Base-by-base conservation (phyloP, 2,329 filamentous ascomycete species). In the Fusarium torulosum region DNA sequence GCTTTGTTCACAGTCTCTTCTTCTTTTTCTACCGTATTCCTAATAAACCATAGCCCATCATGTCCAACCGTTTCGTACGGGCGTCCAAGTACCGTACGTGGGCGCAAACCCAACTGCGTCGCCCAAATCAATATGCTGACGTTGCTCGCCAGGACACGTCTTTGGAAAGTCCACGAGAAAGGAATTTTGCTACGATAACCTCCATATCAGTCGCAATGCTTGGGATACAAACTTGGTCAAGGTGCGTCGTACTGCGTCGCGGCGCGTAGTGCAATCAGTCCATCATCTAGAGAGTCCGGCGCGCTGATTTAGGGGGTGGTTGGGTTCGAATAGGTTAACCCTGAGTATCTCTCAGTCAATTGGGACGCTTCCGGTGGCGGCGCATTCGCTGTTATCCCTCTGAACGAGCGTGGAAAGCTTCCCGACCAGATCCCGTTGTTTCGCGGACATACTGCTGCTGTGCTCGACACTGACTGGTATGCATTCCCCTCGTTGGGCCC, bases 211-310 rank as follows among this genome's bases (percentile, higher is more conserved):
- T 77, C 93, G 91, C 81, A 99, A 99, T 89, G 96, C 96, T 56
- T 99, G 96, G 96, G 96, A 99, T 81, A 97, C 94, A 76, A 99
- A 99, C 83, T 84, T 99, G 77, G 88, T 98, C 83, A 98, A 98
- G 91, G 94, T 96, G 80, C 79, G 85, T 70, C 83, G 98, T 98
- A 90, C 93, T 96, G 80, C 79, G 85, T 69, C 42, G 53, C 42
- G 54, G 53, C 63, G 50, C 44, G 53, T 61, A 54, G 51, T 65
- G 56, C 31, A 59, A 54, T 56, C 54, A 67, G 40, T 62, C 20
- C 47, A 60, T 63, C 59, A 46, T 53, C 29, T 51, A 33, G 58
- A 59, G 57, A 69, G 59, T 47, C 52, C 58, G 47, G 61, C 60
- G 71, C 62, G 72, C 73, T 71, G 70, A 73, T 72, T 62, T 66